These are phyloP conservation scores for Fusarium virguliforme DNA, from an alignment of 2,329 filamentous ascomycete genomes.

Conservation along the genomic window DNA sequence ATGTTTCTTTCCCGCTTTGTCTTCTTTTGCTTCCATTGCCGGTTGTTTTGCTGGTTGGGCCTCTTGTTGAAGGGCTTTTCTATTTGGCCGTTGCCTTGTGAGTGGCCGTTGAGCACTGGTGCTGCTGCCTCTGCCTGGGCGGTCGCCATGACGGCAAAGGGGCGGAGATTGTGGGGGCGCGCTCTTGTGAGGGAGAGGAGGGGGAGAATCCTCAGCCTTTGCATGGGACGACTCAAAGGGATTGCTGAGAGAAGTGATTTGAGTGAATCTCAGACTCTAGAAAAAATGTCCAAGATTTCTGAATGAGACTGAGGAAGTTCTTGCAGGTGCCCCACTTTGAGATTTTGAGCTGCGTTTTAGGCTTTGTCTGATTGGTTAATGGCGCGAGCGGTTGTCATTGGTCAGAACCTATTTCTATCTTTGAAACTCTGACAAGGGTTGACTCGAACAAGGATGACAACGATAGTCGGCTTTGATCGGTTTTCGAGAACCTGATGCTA, in stretches of 20 bases:
- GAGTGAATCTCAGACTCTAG: background rate
- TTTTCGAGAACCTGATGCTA: background rate
- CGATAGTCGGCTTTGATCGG: background rate
- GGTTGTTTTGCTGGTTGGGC: slow-evolving; percentile 41
- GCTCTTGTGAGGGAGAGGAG: slow-evolving; percentile 33
- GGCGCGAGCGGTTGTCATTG: background rate
- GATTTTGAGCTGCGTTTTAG: slow-evolving; percentile 35
- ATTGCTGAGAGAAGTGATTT: background rate
- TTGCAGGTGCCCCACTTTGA: slow-evolving; percentile 41
- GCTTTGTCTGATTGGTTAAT: slow-evolving; percentile 32
- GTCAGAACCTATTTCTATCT: background rate
- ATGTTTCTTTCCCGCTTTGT: slow-evolving; percentile 73
- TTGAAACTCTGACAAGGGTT: background rate
- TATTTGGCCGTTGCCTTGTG: slow-evolving; percentile 31
- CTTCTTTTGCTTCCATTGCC: slow-evolving; percentile 63
- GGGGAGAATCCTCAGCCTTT: slow-evolving; percentile 37
- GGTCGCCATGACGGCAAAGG: slow-evolving; percentile 49
- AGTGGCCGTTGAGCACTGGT: slow-evolving; percentile 37
- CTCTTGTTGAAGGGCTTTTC: slow-evolving; percentile 48
- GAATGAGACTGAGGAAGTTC: slow-evolving; percentile 47
- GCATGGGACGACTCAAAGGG: slow-evolving; percentile 33
- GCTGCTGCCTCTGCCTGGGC: slow-evolving; percentile 32
- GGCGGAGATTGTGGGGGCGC: slow-evolving; percentile 35
- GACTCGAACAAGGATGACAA: background rate
- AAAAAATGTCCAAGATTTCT: slow-evolving; percentile 23